A percentile compares a stretch with the other conserved stretches of the same genome.
phyloP scores from a whole-genome alignment of 2,329 filamentous ascomycete genomes.

The Paracoccidioides brasiliensis region DNA sequence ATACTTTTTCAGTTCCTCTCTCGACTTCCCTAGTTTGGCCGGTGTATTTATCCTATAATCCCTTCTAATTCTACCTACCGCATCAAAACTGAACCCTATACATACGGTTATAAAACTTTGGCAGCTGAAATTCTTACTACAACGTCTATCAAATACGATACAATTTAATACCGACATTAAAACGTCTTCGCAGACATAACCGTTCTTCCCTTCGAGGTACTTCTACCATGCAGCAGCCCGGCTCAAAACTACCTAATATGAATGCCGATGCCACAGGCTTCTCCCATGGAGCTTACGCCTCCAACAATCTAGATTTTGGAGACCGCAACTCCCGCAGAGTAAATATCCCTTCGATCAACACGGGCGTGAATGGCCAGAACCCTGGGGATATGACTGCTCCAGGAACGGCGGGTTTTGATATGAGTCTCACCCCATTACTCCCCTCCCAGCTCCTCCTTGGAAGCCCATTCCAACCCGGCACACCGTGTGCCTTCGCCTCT shows the following conservation, averaged over 20 bases:
- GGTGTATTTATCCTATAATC: neutral
- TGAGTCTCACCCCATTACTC: slow-evolving; percentile 95
- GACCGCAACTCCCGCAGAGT: slow-evolving; percentile 70
- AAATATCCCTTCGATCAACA: slow-evolving; percentile 90
- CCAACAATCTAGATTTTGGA: slow-evolving; percentile 67
- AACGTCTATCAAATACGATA: slow-evolving; percentile 66
- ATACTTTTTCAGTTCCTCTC: neutral
- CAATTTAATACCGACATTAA: slow-evolving; percentile 72
- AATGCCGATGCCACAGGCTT: slow-evolving; percentile 67
- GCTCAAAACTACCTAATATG: slow-evolving; percentile 59
- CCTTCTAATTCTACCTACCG: neutral
- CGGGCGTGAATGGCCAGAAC: slow-evolving; percentile 50
- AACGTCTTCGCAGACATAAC: slow-evolving; percentile 85
- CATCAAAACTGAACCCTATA: neutral
- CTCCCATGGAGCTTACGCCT: slow-evolving; percentile 82
- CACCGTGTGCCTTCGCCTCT: slow-evolving; percentile 75
- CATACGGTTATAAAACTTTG: slow-evolving; percentile 6
- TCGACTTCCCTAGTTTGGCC: neutral
- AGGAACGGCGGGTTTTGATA: slow-evolving; percentile 70
- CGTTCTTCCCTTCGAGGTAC: slow-evolving; percentile 45
- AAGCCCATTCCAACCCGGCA: slow-evolving; percentile 92
- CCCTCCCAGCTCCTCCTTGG: slow-evolving; percentile 90
- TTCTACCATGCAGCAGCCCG: slow-evolving; percentile 50
- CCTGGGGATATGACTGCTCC: slow-evolving; percentile 69
- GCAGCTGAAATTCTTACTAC: slow-evolving; percentile 36